Evolutionary conservation across 768 basidiomycete genomes (phyloP), one percentile per base, ranked within the genome.

Genomic region (Phlebiopsis flavidoalba): DNA sequence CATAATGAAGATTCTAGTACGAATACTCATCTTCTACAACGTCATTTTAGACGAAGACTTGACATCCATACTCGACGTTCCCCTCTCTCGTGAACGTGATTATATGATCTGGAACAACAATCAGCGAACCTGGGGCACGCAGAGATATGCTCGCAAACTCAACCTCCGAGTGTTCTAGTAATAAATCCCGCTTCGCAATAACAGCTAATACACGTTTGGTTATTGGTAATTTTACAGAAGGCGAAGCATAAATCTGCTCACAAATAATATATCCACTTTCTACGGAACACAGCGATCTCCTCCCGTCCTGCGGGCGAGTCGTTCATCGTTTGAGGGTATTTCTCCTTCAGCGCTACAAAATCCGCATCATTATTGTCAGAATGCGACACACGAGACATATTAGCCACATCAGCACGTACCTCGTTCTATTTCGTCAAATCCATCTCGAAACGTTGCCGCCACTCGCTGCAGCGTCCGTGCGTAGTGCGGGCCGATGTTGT

Each of bases 391-490:
- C 46, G 15, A 14, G 15, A 53, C 19, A n/a, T n/a, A n/a, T n/a
- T n/a, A n/a, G n/a, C n/a, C n/a, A n/a, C n/a, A 36, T 21, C 5
- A 36, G 35, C 26, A 22, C 21, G 58, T 26, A 56, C 58, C 58
- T 6, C 31, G 3, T 21, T 47, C 57, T 3, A 46, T 24, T 5
- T 15, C 71, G 33, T 85, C 83, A 67, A 89, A 93, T 26, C 75
- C 73, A 21, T 74, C 72, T 82, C 67, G 73, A 91, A 91, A 8
- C 86, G 77, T 24, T 73, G 69, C 11, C 84, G 76, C 90, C 91
- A 92, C 74, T 91, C 89, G 21, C 89, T n/a, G 80, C 7, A 92
- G 77, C 14, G 91, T 91, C n/a, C 88, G 84, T 8, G 88, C 84
- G 69, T 90, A 91, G 68, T 91, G 85, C 31, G 85, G 84, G 1